Evolutionary conservation across 1,284 basidiomycete species (phyloP), one percentile per base, ranked within the genome.

Genomic region (Mycena citricolor): DNA sequence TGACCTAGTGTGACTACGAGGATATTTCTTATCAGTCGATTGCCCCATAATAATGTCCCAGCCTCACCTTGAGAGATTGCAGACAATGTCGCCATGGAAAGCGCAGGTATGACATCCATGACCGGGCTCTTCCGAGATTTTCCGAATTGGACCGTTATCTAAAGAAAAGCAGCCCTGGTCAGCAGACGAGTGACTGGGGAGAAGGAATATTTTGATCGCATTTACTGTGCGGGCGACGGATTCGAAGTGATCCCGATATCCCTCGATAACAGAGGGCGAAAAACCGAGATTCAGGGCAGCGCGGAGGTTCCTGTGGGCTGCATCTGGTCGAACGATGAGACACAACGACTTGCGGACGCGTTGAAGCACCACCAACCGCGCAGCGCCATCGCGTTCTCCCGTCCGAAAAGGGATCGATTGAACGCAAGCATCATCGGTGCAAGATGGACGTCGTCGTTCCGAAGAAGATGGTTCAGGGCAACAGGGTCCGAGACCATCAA

Each of bases 401-500:
- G 36, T 5, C 44, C 49, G 20, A 51, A 51, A 1, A 51, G n/a
- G 24, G 47, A 16, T 17, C 39, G 36, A 3, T 41, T 45, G 40
- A 28, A 34, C 24, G 43, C 34, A 32, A 24, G n/a, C 25, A 47
- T 36, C 5, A 17, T 24, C 14, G 44, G 39, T 8, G 49, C 30
- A 23, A 39, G 49, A 8, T 46, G 13, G 16, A 51, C 39, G 16
- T 7, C 26, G 21, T 31, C 39, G 32, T 33, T 39, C 30, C 41
- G 43, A 13, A 51, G 26, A n/a, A 51, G 32, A 28, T 41, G 37
- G 22, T 51, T 36, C 4, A 51, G n/a, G 14, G 41, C 44, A 3
- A 38, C 41, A 5, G 44, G 41, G 19, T 51, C 49, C 1, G 49
- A 47, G 24, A 47, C 22, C 32, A 51, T 44, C 13, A 51, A 34